Percentiles rank a stretch among this genome's conserved stretches.
These are phyloP conservation scores for Terfezia boudieri DNA, from an alignment of 495 filamentous ascomycete genomes.

Conservation along the genomic window DNA sequence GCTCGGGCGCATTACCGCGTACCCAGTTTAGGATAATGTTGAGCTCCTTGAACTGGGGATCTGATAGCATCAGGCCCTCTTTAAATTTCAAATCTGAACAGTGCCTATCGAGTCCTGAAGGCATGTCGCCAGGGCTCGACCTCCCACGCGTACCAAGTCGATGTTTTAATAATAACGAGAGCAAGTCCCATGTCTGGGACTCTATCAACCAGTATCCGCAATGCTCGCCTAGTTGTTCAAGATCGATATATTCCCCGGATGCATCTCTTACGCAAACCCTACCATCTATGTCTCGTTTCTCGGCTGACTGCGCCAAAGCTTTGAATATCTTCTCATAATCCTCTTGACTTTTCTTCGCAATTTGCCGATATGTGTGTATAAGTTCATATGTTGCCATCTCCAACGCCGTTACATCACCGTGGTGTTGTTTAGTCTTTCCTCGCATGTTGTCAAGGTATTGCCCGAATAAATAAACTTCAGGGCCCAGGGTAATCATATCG, in stretches of 20 bases:
- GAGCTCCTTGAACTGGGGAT: slow-evolving; percentile 38
- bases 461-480: neutral
- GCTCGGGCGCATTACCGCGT: slow-evolving; percentile 44
- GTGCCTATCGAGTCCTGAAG: slow-evolving; percentile 27
- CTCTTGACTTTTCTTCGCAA: neutral
- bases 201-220: slow-evolving; percentile 35
- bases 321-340: neutral
- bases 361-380: neutral
- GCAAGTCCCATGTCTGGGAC: slow-evolving; percentile 71
- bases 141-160: slow-evolving; percentile 17
- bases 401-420: neutral
- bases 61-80: slow-evolving; percentile 27
- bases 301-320: neutral
- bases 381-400: neutral
- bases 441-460: neutral
- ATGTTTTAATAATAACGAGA: slow-evolving; percentile 36
- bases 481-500: neutral
- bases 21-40: slow-evolving; percentile 64
- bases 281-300: neutral
- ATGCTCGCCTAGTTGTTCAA: neutral
- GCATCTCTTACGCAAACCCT: neutral
- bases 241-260: neutral
- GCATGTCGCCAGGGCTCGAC: slow-evolving; percentile 13
- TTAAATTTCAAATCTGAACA: slow-evolving; percentile 20
- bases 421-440: neutral